phyloP scores from a whole-genome alignment of 306 rosid genomes.

The Dalbergia cultrata region DNA sequence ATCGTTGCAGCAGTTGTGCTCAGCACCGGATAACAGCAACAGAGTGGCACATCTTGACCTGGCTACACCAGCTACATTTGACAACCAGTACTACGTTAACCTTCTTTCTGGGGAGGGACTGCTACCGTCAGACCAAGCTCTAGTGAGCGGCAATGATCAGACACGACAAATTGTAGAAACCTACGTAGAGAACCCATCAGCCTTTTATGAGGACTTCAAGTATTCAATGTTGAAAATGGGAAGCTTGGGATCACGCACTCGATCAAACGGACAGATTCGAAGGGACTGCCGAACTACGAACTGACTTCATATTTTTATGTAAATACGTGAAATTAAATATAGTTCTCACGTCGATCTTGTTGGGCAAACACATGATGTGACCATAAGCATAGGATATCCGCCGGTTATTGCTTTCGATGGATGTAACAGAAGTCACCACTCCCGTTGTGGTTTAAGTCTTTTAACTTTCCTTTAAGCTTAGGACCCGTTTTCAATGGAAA shows the following conservation, averaged over 20 bases:
- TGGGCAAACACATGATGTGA: no score
- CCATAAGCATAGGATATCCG: no score
- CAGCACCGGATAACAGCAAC: slow-evolving; percentile 45
- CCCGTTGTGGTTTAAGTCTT: no score
- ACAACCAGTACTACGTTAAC: slow-evolving; percentile 79
- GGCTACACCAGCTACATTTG: slow-evolving; percentile 78
- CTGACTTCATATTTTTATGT: background rate
- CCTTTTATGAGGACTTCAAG: slow-evolving; percentile 77
- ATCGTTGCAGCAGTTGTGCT: slow-evolving; percentile 72
- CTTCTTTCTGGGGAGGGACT: slow-evolving; percentile 81
- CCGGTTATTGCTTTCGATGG: background rate
- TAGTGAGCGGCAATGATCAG: slow-evolving; percentile 54
- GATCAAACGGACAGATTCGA: slow-evolving; percentile 63
- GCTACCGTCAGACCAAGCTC: slow-evolving; percentile 80
- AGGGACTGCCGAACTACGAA: slow-evolving; percentile 61
- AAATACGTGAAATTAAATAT: background rate
- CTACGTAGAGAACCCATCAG: slow-evolving; percentile 58
- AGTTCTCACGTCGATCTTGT: background rate
- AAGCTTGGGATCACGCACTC: slow-evolving; percentile 54
- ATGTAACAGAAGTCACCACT: background rate
- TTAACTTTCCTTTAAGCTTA: no score
- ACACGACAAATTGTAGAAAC: slow-evolving; percentile 65
- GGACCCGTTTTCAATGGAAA: no score
- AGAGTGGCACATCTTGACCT: slow-evolving; percentile 69
- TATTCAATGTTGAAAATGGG: slow-evolving; percentile 82